A percentile compares a stretch with the other conserved stretches of the same genome.
These are phyloP conservation scores for Gamsiella multidivaricata DNA, from an alignment of 192 early-diverging fungal genomes.

Conservation along the genomic window DNA sequence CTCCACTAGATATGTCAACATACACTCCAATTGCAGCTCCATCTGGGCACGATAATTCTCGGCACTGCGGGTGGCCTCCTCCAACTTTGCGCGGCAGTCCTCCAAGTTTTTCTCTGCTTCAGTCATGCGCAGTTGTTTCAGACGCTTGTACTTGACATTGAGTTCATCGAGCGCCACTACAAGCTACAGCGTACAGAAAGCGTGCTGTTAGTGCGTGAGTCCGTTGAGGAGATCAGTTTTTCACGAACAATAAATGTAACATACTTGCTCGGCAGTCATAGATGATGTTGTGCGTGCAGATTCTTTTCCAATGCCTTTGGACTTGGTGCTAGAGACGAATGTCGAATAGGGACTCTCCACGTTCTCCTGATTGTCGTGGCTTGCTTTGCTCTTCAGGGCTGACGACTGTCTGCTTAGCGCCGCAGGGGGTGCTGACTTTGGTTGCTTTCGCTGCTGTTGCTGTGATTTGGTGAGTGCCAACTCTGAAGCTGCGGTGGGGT, in stretches of 20 bases:
- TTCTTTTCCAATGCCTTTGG: neutral
- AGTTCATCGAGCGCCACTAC: conserved; percentile 24
- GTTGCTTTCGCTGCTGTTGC: neutral
- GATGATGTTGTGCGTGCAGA: neutral
- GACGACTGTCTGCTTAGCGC: neutral
- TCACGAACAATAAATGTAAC: no score
- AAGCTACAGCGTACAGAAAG: no score
- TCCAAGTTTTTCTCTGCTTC: conserved; percentile 39
- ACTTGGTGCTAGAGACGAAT: neutral
- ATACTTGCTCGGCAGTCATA: conserved; percentile 28
- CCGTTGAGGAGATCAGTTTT: no score
- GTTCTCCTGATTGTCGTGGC: conserved; percentile 1
- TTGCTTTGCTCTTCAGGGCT: neutral
- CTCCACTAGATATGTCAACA: neutral
- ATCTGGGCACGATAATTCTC: conserved; percentile 42
- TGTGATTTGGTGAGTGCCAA: neutral
- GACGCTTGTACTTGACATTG: conserved; percentile 29
- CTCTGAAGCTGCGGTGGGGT: neutral
- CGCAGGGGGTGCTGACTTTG: neutral
- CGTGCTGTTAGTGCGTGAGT: no score
- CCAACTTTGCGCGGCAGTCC: conserved; percentile 29
- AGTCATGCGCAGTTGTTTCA: conserved; percentile 38
- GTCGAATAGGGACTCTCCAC: neutral
- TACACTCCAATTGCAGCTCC: conserved; percentile 46
- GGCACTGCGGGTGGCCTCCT: conserved; percentile 38